Percentiles rank a stretch among this genome's conserved stretches.
These are phyloP conservation scores for Capsella bursapastoris DNA, from an alignment of 345 rosid species.

Conservation along the genomic window DNA sequence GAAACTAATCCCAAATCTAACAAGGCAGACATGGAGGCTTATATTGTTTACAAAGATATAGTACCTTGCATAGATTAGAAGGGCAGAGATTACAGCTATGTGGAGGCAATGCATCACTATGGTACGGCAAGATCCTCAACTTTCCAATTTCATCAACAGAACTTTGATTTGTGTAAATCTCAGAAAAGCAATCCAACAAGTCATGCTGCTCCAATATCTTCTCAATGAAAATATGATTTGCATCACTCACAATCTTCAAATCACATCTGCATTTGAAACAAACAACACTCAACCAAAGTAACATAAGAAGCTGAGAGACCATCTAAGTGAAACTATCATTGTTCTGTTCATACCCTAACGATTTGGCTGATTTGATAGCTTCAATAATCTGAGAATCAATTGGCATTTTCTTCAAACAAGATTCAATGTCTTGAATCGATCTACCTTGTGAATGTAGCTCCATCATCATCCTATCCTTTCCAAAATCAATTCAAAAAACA, in stretches of 20 bases:
- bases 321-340: background rate
- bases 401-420: constrained; percentile 60
- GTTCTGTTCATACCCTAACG: constrained; percentile 54
- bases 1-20: background rate
- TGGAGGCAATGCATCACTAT: constrained; percentile 45
- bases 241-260: constrained; percentile 79
- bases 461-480: constrained; percentile 85
- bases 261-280: constrained; percentile 61
- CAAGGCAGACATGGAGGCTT: constrained; percentile 2
- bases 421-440: constrained; percentile 59
- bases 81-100: constrained; percentile 76
- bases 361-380: constrained; percentile 62
- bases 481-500: background rate
- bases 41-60: background rate
- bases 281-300: constrained; percentile 12
- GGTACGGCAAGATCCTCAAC: constrained; percentile 68
- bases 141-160: constrained; percentile 58
- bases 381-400: constrained; percentile 51
- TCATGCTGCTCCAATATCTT: constrained; percentile 71
- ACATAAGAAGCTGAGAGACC: background rate
- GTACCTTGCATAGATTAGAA: constrained; percentile 79
- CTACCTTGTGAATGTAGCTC: constrained; percentile 78
- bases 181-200: constrained; percentile 67
- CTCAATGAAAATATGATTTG: constrained; percentile 77
- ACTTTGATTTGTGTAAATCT: constrained; percentile 63